Evolutionary conservation across 1,284 basidiomycete genomes (phyloP), one percentile per base, ranked within the genome.

Genomic region (Vanrija humicola): DNA sequence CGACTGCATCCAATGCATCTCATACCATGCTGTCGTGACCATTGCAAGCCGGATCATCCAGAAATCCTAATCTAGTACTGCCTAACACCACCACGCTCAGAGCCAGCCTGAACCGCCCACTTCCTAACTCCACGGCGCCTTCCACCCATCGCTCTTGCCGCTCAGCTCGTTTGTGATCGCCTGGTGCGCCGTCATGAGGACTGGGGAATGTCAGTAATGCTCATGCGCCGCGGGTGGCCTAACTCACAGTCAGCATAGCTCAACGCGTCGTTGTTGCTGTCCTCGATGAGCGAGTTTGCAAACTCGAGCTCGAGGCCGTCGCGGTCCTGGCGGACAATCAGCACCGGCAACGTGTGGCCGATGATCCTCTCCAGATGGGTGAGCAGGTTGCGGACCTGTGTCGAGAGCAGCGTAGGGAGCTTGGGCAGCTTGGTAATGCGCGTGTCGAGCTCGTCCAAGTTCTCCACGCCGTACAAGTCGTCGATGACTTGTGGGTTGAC

Each of bases 281-380:
- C 96, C 78, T 99, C 96, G 14, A 97, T 85, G 15, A 99, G 81
- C 85, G 95, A 89, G 78, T 98, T 96, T 61, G 89, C 91, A 67
- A 95, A 94, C 73, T 98, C 96, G 51, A 98, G 84, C 78, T 99
- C 96, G 56, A 86, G 82, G 10, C 86, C 94, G 72, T 99, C 96
- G 69, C 92, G 80, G 70, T 97, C 92, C 73, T 98, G 96, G 15
- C 96, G 83, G 0, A 90, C 90, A 46, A 98, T 81, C 38, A 86
- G 78, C 57, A 97, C 82, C 52, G 87, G 89, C 43, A 84, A 64
- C 2, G 81, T 74, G 16, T 82, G 78, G 8, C 86, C 85, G 45
- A 79, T 79, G 39, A 90, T 81, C 59, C 86, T 83, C 51, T 84
- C 81, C 46, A 91, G 85, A 62, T 86, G 81, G 0, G 83, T 81